Evolutionary conservation across 768 basidiomycete species (phyloP), one percentile per base, ranked within the genome.

Genomic region (Suillus occidentalis): DNA sequence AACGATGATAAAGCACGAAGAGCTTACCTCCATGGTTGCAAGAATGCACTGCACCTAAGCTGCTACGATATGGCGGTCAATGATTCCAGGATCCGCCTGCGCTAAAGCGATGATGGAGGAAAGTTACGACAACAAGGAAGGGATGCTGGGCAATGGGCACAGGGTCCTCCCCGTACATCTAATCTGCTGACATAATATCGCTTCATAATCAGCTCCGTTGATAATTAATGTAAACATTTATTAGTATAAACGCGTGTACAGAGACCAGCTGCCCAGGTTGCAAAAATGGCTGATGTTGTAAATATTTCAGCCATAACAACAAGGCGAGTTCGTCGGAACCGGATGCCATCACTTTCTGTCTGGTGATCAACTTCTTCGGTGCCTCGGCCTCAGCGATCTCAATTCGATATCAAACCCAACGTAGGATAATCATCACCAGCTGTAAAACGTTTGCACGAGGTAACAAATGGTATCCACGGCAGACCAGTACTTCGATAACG

Each of bases 1-100:
- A 43, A 28, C 43, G 60, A 63, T 66, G 56, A 39, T 31, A 39
- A 39, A 57, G 53, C n/a, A 40, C 16, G 47, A 65, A 63, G 61
- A 61, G 68, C 74, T 66, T 57, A 75, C 80, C 79, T 81, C 80
- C 80, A 81, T 81, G 65, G 61, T 60, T 74, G 68, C 66, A 65
- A 69, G 22, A 45, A 22, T 49, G 28, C 55, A 20, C 14, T 49
- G 25, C 37, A 22, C 39, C 61, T 62, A 53, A 20, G 14, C 20
- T 45, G 66, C 61, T 16, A 57, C 58, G 22, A 10, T 43, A 65
- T 64, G 63, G 69, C 65, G 55, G 37, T 50, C 42, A 37, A 63
- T 63, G 40, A 60, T 60, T 52, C 31, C 53, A 64, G 13, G 55
- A 52, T 60, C 63, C 67, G 47, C 65, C 65, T 57, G 37, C 42